These are phyloP conservation scores for Candida railenensis DNA, from an alignment of 805 yeast species.

Conservation along the genomic window DNA sequence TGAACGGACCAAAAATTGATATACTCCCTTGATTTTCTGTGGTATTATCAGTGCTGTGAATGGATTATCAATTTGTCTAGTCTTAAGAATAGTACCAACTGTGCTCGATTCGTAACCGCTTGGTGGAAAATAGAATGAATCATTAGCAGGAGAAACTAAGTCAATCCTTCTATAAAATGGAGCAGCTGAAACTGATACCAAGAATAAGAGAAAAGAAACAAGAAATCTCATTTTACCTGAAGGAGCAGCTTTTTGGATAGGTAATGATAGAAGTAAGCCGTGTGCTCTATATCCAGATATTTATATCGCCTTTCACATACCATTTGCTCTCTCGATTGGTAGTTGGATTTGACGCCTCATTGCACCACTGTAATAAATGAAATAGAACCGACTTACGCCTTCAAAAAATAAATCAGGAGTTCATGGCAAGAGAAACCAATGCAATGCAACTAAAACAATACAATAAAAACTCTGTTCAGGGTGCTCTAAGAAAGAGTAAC, in stretches of 20 bases:
- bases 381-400: no score
- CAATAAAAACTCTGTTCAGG: no score
- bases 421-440: no score
- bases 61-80: constrained; percentile 17
- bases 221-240: background rate
- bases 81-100: constrained; percentile 23
- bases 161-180: background rate
- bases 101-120: constrained; percentile 16
- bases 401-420: no score
- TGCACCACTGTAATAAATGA: no score
- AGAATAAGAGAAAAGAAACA: background rate
- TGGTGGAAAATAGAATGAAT: constrained; percentile 22
- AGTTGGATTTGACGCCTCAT: no score
- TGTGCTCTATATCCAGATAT: no score
- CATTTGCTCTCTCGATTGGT: no score
- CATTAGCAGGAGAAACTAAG: constrained; percentile 3
- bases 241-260: no score
- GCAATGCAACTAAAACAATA: no score
- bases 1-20: constrained; percentile 24
- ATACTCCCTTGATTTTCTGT: constrained; percentile 15
- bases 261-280: no score
- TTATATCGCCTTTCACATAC: background rate
- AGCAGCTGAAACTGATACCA: background rate
- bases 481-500: no score
- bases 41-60: constrained; percentile 16